Percentiles rank a stretch among this genome's conserved stretches.
These are phyloP conservation scores for Lepidium aucheri DNA, from an alignment of 345 rosid genomes.

Conservation along the genomic window DNA sequence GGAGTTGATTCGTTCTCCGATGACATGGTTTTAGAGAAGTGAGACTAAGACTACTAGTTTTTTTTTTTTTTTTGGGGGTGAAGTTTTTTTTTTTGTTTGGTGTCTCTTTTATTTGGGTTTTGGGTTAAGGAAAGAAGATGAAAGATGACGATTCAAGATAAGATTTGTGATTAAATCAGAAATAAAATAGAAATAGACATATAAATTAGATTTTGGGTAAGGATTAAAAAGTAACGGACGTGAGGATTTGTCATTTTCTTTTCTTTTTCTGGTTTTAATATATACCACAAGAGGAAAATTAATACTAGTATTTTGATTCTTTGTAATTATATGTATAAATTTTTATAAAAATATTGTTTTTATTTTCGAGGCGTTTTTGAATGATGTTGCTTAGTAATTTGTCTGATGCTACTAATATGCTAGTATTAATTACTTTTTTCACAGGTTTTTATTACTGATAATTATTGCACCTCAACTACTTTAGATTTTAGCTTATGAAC, in stretches of 20 bases:
- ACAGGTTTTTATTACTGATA: constrained; percentile 14
- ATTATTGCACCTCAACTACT: constrained; percentile 25
- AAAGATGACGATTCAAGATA: constrained; percentile 27
- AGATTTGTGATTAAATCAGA: constrained; percentile 32
- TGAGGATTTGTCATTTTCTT: constrained; percentile 57
- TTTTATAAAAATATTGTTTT: constrained; percentile 4
- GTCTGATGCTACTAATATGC: constrained; percentile 13
- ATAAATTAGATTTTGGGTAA: constrained; percentile 22
- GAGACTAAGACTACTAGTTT: background rate
- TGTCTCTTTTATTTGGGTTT: constrained; percentile 22
- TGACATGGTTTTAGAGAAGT: constrained; percentile 27
- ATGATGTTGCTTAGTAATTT: constrained; percentile 24
- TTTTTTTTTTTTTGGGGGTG: background rate
- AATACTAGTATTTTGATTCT: background rate
- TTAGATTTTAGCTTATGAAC: constrained; percentile 18
- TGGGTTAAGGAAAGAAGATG: constrained; percentile 24
- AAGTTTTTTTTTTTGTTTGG: background rate
- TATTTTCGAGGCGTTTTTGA: constrained; percentile 30
- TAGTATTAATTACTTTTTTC: constrained; percentile 16
- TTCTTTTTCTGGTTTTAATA: constrained; percentile 6
- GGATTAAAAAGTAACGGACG: constrained; percentile 58
- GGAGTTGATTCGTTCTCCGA: constrained; percentile 29
- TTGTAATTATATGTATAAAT: background rate
- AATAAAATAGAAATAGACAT: constrained; percentile 15
- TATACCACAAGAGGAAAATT: constrained; percentile 11